Base-by-base conservation (phyloP, 495 filamentous ascomycete genomes). In the Penicillium turbatum region DNA sequence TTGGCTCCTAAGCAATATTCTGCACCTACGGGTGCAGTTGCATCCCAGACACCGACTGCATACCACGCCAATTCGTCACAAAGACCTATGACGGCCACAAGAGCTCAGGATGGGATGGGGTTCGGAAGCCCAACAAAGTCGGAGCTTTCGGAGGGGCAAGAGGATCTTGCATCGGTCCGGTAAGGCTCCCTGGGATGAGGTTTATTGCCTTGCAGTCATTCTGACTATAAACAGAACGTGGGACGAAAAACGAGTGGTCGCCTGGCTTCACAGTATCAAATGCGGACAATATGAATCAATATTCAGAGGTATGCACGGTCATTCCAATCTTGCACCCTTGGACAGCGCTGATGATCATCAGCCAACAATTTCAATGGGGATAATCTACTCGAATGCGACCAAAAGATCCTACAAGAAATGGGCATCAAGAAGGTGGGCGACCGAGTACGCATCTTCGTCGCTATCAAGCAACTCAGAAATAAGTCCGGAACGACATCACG, bases 361-460 rank as follows among this genome's bases (percentile, higher is more conserved):
- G 84, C 82, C 53, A 96, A 99, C 63, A 88, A 97, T 64, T 95
- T 99, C 74, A 97, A 90, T 63, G 93, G 93, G 48, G 90, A 95
- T 69, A 96, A 95, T 63, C 76, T 99, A 37, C 80, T 99, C 51
- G 93, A 99, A 71, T 92, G 96, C 70, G 93, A 99, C 67, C 95
- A 97, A 74, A 85, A 87, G 47, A 89, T 93, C 41, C 79, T 99
- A 51, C 95, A 97, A 71, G 93, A 99, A 63, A 92, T 99, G 82
- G 93, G 93, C 24, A 90, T 99, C 56, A 95, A 97, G 58, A 99
- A 96, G 71, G 87, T 99, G 50, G 93, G 93, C 43, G 95, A 99
- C 71, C 84, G 95, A 32, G 90, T 99, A n/a, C 86, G 93, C 55
- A 86, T 99, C 43, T 92, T 90, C 69, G 82, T 88, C 62, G 89